Evolutionary conservation across 192 early-diverging fungal genomes (phyloP).

Genomic region (Kappamyces sp.): DNA sequence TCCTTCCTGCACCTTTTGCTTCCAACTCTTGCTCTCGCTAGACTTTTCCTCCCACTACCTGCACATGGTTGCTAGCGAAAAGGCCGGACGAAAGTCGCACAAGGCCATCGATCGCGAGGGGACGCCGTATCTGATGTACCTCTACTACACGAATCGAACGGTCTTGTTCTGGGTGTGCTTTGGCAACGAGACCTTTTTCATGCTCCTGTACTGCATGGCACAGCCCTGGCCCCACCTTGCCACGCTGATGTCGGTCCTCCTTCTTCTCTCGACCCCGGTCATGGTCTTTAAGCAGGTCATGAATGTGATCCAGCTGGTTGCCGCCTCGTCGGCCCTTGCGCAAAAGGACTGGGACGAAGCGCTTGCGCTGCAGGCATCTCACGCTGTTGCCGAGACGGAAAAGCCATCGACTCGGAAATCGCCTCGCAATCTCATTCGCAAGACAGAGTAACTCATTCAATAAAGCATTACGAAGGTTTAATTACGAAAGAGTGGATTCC

Average conservation of each 20-base stretch:
- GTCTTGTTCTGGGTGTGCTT: slow-evolving; percentile 91
- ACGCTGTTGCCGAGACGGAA: too few species aligned
- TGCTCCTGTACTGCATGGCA: slow-evolving; percentile 72
- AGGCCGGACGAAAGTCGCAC: slow-evolving; percentile 80
- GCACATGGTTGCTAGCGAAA: slow-evolving; percentile 95
- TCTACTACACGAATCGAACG: slow-evolving; percentile 88
- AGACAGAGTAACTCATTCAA: too few species aligned
- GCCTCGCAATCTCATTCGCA: too few species aligned
- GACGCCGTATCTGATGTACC: slow-evolving; percentile 66
- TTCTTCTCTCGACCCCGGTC: slow-evolving; percentile 53
- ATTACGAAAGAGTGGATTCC: too few species aligned
- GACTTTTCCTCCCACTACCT: slow-evolving; percentile 97
- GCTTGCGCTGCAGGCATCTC: too few species aligned
- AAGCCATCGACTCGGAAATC: too few species aligned
- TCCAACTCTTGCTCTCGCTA: slow-evolving; percentile 86
- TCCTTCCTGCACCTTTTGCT: slow-evolving; percentile 64
- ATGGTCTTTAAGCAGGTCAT: slow-evolving; percentile 84
- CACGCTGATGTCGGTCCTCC: slow-evolving; percentile 15
- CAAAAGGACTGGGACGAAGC: too few species aligned
- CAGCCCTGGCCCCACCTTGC: slow-evolving; percentile 23
- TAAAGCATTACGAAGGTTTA: too few species aligned
- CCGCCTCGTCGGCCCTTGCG: slow-evolving; percentile 39
- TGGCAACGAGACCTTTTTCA: slow-evolving; percentile 88
- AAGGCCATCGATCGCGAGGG: slow-evolving; percentile 73
- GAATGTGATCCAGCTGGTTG: slow-evolving; percentile 90